A percentile compares a stretch with the other conserved stretches of the same genome.
These are phyloP conservation scores for Candida suzukii DNA, from an alignment of 805 yeast species.

Conservation along the genomic window DNA sequence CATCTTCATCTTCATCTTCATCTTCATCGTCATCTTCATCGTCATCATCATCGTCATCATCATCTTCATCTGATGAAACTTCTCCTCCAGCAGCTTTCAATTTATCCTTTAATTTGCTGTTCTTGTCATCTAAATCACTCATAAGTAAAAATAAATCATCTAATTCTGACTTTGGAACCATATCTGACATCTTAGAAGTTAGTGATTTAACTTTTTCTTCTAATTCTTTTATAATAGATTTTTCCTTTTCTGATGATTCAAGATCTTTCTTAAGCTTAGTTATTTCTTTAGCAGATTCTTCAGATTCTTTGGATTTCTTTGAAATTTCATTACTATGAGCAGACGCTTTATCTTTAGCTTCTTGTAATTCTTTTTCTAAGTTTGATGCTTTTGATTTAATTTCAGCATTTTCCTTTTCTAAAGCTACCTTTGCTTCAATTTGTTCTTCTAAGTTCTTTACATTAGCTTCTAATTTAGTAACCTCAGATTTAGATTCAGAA, in stretches of 20 bases:
- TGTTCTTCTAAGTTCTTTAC: slow-evolving; percentile 3
- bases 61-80: slow-evolving; percentile 67
- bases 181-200: slow-evolving; percentile 6
- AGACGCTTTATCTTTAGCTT: neutral
- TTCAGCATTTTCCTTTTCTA: neutral
- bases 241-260: slow-evolving; percentile 3
- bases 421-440: neutral
- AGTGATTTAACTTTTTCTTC: neutral
- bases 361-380: neutral
- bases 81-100: slow-evolving; percentile 49
- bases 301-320: neutral
- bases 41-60: slow-evolving; percentile 41
- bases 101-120: slow-evolving; percentile 46
- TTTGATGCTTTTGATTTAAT: neutral
- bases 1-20: neutral
- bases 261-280: slow-evolving; percentile 1
- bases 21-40: slow-evolving; percentile 14
- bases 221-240: slow-evolving; percentile 4
- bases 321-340: neutral
- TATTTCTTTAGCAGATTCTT: slow-evolving; percentile 7
- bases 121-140: slow-evolving; percentile 69
- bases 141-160: slow-evolving; percentile 75
- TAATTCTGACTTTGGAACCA: slow-evolving; percentile 45
- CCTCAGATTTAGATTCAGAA: neutral
- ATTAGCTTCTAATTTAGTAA: neutral